Evolutionary conservation across 176 grass and related monocot genomes (phyloP), one percentile per base, ranked within the genome.

Genomic region (Poa annua): DNA sequence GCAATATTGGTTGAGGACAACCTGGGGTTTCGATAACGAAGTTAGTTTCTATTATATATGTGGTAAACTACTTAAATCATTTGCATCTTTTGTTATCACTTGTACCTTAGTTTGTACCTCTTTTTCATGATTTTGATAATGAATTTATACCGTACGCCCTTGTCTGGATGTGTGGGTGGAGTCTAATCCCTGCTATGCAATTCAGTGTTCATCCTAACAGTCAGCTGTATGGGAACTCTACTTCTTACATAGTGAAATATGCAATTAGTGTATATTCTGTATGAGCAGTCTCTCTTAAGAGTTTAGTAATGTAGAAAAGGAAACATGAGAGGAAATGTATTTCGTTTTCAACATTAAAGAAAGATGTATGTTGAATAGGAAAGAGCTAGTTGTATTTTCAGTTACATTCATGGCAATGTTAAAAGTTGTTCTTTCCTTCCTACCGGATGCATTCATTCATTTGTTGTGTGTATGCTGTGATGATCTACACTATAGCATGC

Each of bases 41-140:
- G 81, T 99, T 88, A 99, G 91, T 86, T 99, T 99, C 81, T 99
- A 99, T 90, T 99, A 99, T 66, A 92, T 96, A 92, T 99, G 96
- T 87, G 96, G 96, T 99, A 94, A 85, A 77, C n/a, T 36, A 74
- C 81, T 80, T 85, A 74, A 77, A 71, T 59, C 77, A 52, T 81
- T 78, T 77, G 33, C 74, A 64, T 17, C 12, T 44, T 55, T 60
- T 84, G 36, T 85, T 81, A 74, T 77, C 66, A 26, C 10, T 61
- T 79, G 38, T 51, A 86, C 54, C 24, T 81, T 51, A 86, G 35
- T 20, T 78, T 63, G 25, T 63, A 63, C 25, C 25, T 64, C 20
- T 65, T 86, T 77, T 49, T 38, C 3, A 8, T 82, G 62, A 0
- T 7, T 29, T 86, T 9, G 22, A 69, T 12, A 35, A 42, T 85